These are phyloP conservation scores for Trichoderma orchidacearum DNA, from an alignment of 495 filamentous ascomycete genomes.

Conservation along the genomic window DNA sequence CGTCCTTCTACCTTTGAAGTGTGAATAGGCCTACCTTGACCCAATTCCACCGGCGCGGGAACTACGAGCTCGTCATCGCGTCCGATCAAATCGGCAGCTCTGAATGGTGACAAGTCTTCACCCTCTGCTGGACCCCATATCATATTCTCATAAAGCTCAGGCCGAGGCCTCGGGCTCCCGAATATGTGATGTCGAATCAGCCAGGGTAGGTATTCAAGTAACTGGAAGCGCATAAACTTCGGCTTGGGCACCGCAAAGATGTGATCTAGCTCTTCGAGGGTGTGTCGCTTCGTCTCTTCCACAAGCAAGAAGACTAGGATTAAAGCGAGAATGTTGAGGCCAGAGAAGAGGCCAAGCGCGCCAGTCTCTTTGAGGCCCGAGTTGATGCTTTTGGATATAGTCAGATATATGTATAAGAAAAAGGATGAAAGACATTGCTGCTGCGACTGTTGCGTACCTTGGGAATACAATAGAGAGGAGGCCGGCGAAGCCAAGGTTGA, in stretches of 20 bases:
- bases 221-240: slow-evolving; percentile 14
- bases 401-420: too few species aligned
- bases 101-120: neutral
- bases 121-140: neutral
- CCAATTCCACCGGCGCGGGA: neutral
- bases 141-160: neutral
- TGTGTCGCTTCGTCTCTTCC: slow-evolving; percentile 15
- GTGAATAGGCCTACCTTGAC: too few species aligned
- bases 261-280: slow-evolving; percentile 16
- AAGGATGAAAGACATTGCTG: too few species aligned
- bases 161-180: neutral
- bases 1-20: too few species aligned
- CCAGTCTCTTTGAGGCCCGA: slow-evolving; percentile 3
- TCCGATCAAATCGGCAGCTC: neutral
- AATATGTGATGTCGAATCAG: slow-evolving; percentile 13
- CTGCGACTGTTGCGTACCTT: neutral
- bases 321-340: slow-evolving; percentile 15
- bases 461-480: slow-evolving; percentile 24
- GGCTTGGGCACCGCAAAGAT: slow-evolving; percentile 16
- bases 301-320: slow-evolving; percentile 17
- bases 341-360: slow-evolving; percentile 13
- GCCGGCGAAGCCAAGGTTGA: slow-evolving; percentile 19
- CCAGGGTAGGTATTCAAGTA: slow-evolving; percentile 14
- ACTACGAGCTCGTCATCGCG: neutral
- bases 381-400: slow-evolving; percentile 9